Conservation (phyloP, 352 stramenopile species). For the Pythium guiyangense region DNA sequence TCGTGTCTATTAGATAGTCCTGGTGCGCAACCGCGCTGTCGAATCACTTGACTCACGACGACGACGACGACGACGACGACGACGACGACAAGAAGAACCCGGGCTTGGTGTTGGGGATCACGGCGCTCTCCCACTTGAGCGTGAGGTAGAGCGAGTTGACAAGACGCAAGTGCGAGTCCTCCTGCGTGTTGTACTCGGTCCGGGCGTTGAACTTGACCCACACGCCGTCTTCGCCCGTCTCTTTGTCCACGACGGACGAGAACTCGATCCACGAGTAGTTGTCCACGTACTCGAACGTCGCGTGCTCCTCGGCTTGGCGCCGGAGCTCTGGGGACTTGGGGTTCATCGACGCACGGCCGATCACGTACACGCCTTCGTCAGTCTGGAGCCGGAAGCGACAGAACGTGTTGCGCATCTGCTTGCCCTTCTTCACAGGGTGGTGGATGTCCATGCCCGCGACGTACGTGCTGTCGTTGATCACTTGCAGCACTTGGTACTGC, state of each 20-base stretch:
- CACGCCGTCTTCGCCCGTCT: conserved; percentile 29
- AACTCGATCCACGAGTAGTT: conserved; percentile 58
- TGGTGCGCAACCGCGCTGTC: no score
- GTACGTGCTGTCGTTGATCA: conserved; percentile 48
- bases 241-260: conserved; percentile 21
- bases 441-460: conserved; percentile 38
- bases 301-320: conserved; percentile 21
- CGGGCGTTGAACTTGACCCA: conserved; percentile 61
- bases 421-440: conserved; percentile 40
- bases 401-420: conserved; percentile 44
- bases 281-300: conserved; percentile 47
- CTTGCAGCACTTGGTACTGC: conserved; percentile 40
- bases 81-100: conserved; percentile 11
- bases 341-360: conserved; percentile 56
- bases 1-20: not conserved
- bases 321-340: conserved; percentile 36
- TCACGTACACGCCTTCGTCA: conserved; percentile 42
- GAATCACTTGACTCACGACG: not conserved
- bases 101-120: conserved; percentile 25
- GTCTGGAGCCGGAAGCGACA: conserved; percentile 47
- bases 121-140: conserved; percentile 50
- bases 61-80: no score
- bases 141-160: conserved; percentile 45
- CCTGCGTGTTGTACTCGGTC: conserved; percentile 56
- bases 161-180: conserved; percentile 45